A percentile compares a stretch with the other conserved stretches of the same genome.
Conservation (phyloP, 2,329 filamentous ascomycete species). For the Fusarium sp. region DNA sequence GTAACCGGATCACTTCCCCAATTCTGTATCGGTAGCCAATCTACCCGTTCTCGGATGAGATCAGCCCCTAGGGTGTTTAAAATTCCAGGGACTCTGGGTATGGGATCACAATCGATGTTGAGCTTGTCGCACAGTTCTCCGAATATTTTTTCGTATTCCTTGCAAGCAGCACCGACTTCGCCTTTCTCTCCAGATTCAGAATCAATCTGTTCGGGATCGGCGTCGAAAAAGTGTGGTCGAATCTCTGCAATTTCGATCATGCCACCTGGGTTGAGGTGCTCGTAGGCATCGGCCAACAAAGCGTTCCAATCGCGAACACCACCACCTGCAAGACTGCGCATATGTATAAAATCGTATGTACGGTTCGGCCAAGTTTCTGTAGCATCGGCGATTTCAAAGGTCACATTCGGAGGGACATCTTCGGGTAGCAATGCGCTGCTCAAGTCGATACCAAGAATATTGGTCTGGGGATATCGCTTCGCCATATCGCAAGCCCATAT, state of each 20-base stretch:
- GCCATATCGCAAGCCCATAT: constrained; percentile 60
- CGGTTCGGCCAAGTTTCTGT: constrained; percentile 59
- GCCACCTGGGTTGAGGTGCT: constrained; percentile 58
- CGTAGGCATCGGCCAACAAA: constrained; percentile 53
- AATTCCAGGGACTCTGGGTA: constrained; percentile 51
- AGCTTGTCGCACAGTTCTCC: constrained; percentile 45
- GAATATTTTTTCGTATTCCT: constrained; percentile 53
- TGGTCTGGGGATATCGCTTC: constrained; percentile 54
- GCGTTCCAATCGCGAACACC: constrained; percentile 59
- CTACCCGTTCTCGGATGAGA: constrained; percentile 54
- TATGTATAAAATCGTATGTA: constrained; percentile 58
- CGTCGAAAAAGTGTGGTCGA: constrained; percentile 56
- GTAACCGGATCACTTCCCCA: constrained; percentile 57
- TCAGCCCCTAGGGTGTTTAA: constrained; percentile 57
- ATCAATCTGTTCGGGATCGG: constrained; percentile 47
- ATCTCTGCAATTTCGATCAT: constrained; percentile 60
- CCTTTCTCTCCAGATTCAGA: constrained; percentile 29
- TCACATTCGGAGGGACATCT: constrained; percentile 68
- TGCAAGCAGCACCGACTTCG: constrained; percentile 47
- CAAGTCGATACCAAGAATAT: constrained; percentile 57
- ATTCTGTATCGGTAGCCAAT: constrained; percentile 57
- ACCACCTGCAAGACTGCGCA: constrained; percentile 58
- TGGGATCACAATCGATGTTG: constrained; percentile 57
- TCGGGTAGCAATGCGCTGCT: constrained; percentile 56
- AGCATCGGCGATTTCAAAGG: constrained; percentile 69